Evolutionary conservation across 1,139 yeast species (phyloP).

Genomic region (Nakaseomyces uthaithaninus): DNA sequence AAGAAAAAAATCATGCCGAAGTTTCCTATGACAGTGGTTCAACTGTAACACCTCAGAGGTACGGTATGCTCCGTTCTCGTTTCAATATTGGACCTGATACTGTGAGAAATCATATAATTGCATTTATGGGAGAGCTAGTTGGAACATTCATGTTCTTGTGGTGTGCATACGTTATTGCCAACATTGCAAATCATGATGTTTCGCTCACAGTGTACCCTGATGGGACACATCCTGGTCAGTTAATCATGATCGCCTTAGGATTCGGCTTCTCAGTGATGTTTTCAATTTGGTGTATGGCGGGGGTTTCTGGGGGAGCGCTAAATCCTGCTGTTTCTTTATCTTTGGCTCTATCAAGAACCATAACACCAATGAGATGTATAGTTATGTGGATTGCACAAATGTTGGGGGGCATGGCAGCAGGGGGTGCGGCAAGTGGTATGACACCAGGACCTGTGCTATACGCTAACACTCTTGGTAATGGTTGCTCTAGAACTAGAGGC

Average conservation of each 20-base stretch:
- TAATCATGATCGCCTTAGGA: conserved; percentile 74
- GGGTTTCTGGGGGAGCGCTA: conserved; percentile 81
- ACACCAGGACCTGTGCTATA: conserved; percentile 73
- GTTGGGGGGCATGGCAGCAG: conserved; percentile 85
- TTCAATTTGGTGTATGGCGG: conserved; percentile 60
- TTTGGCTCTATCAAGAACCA: conserved; percentile 58
- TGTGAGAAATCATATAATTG: conserved; percentile 43
- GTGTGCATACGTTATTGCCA: conserved; percentile 76
- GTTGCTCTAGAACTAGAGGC: conserved; percentile 63
- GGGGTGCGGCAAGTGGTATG: conserved; percentile 79
- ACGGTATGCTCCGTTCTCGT: conserved; percentile 1
- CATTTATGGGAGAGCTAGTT: conserved; percentile 58
- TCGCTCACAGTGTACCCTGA: conserved; percentile 33
- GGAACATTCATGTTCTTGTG: conserved; percentile 80
- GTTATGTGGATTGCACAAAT: conserved; percentile 60
- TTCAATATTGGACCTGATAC: conserved; percentile 26
- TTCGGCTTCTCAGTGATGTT: conserved; percentile 80
- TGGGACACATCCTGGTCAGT: conserved; percentile 54
- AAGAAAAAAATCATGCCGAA: not conserved
- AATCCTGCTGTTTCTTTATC: conserved; percentile 82
- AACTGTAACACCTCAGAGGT: not conserved
- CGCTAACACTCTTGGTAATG: conserved; percentile 65
- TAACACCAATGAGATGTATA: conserved; percentile 62
- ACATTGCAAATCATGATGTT: conserved; percentile 64
- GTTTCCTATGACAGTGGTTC: conserved; percentile 4